A percentile compares a stretch with the other conserved stretches of the same genome.
Evolutionary conservation across 2,329 filamentous ascomycete genomes (phyloP).

Genomic region (Leptographium wingfieldii): DNA sequence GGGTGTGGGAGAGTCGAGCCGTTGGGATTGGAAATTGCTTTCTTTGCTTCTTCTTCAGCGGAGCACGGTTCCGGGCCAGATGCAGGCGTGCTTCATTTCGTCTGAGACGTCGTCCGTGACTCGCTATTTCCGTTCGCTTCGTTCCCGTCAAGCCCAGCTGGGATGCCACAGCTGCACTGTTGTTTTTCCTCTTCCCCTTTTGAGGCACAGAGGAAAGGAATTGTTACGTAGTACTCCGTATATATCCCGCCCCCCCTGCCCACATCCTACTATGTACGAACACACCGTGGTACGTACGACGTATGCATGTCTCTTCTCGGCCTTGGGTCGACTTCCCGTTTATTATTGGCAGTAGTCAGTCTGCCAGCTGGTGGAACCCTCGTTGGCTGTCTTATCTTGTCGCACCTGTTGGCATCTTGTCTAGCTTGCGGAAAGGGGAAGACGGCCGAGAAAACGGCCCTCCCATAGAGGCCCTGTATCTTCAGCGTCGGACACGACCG

Average conservation of each 20-base stretch:
- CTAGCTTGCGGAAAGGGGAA: not conserved
- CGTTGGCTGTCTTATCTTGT: not conserved
- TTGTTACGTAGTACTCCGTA: too few relatives aligned
- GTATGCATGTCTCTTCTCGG: not conserved
- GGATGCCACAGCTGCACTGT: not conserved
- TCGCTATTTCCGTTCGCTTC: too few relatives aligned
- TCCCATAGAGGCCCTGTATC: not conserved
- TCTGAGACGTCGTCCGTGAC: not conserved
- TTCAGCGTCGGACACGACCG: not conserved
- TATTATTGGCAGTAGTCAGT: not conserved
- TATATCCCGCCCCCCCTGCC: not conserved
- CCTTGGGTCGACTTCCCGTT: not conserved
- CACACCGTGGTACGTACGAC: not conserved
- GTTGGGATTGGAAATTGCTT: not conserved
- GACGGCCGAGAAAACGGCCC: not conserved
- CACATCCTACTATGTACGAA: not conserved
- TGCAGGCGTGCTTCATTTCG: not conserved
- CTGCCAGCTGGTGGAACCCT: not conserved
- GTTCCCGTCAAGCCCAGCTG: too few relatives aligned
- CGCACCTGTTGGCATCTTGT: not conserved
- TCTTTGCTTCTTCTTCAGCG: too few relatives aligned
- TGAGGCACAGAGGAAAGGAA: too few relatives aligned
- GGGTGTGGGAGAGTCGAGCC: not conserved
- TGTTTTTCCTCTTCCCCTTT: not conserved
- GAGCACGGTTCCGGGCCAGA: too few relatives aligned